These are phyloP conservation scores for Globisporangium okanoganense DNA, from an alignment of 352 stramenopile species.

Conservation along the genomic window DNA sequence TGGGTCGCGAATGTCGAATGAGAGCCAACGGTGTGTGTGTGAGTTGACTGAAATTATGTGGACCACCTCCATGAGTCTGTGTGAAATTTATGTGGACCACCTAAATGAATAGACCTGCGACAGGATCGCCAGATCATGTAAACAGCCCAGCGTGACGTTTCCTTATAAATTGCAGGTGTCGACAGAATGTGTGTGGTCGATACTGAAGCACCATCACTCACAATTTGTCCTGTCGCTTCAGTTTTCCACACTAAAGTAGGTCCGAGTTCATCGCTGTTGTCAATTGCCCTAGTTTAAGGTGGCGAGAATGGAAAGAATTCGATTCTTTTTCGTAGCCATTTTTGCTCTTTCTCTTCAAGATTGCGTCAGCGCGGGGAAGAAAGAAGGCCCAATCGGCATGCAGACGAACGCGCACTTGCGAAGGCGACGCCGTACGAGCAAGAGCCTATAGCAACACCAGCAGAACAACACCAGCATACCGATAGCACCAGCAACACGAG, in stretches of 20 bases:
- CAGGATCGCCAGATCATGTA: background rate
- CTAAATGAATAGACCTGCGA: background rate
- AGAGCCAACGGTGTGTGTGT: background rate
- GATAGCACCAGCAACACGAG: background rate
- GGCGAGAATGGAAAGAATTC: slow-evolving; percentile 1
- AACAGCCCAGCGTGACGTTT: background rate
- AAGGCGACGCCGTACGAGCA: background rate
- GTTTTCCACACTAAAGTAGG: background rate
- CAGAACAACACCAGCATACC: background rate
- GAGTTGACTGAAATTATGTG: background rate
- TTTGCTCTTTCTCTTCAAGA: slow-evolving; percentile 4
- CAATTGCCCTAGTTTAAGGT: no score
- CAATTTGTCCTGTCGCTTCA: background rate
- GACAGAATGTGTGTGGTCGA: background rate
- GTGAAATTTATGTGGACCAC: background rate
- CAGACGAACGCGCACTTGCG: slow-evolving; percentile 1
- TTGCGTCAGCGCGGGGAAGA: slow-evolving; percentile 7
- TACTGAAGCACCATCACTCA: slow-evolving; percentile 4
- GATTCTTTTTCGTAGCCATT: slow-evolving; percentile 1
- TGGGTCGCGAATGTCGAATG: background rate
- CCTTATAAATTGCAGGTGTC: background rate
- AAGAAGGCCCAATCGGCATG: background rate
- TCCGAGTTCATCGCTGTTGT: no score
- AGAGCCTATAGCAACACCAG: no score
- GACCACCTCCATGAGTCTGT: background rate